Percentiles rank a stretch among this genome's conserved stretches.
Conservation (phyloP, 2,329 filamentous ascomycete genomes). For the Huntiella savannae region DNA sequence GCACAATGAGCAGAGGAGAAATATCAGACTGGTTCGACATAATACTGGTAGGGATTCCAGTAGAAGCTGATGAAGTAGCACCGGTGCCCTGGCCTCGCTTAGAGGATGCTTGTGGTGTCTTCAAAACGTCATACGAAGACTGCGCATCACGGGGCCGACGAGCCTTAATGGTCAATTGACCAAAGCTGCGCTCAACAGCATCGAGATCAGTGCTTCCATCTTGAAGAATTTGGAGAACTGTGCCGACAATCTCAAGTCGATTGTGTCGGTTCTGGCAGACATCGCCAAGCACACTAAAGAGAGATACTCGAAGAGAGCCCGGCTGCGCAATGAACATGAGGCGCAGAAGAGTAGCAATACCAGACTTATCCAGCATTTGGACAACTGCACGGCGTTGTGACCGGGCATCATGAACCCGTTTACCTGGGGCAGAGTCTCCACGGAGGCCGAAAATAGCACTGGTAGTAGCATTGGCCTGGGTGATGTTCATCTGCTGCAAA, state of each 20-base stretch:
- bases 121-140: constrained; percentile 33
- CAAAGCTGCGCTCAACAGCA: constrained; percentile 88
- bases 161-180: constrained; percentile 76
- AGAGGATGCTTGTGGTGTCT: constrained; percentile 54
- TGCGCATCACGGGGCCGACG: constrained; percentile 56
- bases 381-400: constrained; percentile 53
- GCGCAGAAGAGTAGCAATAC: constrained; percentile 87
- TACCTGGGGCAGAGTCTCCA: not conserved
- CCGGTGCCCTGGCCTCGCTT: constrained; percentile 55
- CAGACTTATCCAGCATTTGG: constrained; percentile 92
- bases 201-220: constrained; percentile 87
- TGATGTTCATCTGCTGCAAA: not conserved
- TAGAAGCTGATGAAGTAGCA: constrained; percentile 4
- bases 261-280: constrained; percentile 96
- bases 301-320: constrained; percentile 61
- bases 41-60: constrained; percentile 19
- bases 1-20: constrained; percentile 84
- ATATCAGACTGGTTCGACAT: constrained; percentile 52
- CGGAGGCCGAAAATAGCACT: not conserved
- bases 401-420: not conserved
- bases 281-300: constrained; percentile 76
- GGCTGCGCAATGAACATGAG: constrained; percentile 95
- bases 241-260: constrained; percentile 79
- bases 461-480: too few species aligned
- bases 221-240: constrained; percentile 79